Evolutionary conservation across 176 grass and related monocot genomes (phyloP), one percentile per base, ranked within the genome.

Genomic region (Neostapfia colusana): DNA sequence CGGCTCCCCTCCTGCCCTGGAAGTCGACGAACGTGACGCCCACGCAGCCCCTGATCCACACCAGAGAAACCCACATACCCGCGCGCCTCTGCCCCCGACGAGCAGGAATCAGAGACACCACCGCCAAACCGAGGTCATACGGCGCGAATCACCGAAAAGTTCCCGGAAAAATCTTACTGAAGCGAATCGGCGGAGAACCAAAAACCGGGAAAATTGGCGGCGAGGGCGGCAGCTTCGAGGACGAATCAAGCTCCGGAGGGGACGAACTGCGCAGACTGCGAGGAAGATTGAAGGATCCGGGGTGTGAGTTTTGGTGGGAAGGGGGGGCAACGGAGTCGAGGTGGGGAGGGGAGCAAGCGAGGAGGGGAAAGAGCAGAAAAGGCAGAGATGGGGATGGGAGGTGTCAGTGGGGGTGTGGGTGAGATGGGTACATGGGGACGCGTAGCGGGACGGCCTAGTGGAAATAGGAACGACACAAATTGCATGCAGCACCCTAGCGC

Each of bases 21-120:
- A 88, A 92, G 82, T 89, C 95, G 72, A 94, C 26, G 40, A 93
- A 88, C 40, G 89, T 91, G 71, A 97, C 88, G 25, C 90, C 90
- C 67, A 89, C 93, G 73, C 73, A 97, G 69, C 95, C 91, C 54
- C 83, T 81, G 70, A 99, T 95, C 92, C 91, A 95, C 61, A 91
- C 91, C 84, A 95, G 89, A 64, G 87, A 92, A 73, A 95, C 69
- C 89, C 92, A 95, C 92, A 92, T 99, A 80, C 89, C 31, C 31
- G 31, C 85, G 16, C 76, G 21, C 68, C 16, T 61, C 77, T 37
- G 49, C 69, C 70, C 15, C 49, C 26, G 23, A 23, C 46, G 16
- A 68, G 57, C 44, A 48, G 36, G 37, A 50, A 44, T 72, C 79
- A 80, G 38, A 34, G 18, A 61, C 27, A 8, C 39, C 41, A 9